Conservation (phyloP, 2,329 filamentous ascomycete genomes). For the Colletotrichum salicis region DNA sequence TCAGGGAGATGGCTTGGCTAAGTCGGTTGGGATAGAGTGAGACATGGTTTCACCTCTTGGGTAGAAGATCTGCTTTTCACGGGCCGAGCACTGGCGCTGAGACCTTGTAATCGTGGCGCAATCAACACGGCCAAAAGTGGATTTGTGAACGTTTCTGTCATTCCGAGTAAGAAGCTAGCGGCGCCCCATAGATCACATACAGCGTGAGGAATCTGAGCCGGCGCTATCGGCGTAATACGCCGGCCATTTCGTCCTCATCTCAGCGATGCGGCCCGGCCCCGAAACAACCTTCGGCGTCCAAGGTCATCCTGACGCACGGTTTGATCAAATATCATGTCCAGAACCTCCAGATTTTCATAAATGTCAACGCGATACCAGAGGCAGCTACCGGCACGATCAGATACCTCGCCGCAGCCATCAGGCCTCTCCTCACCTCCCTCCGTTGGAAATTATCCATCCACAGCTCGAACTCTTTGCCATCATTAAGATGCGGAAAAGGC, state of each 20-base stretch:
- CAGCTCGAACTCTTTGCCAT: not conserved
- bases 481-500: constrained; percentile 48
- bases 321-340: not conserved
- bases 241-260: not conserved
- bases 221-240: no score
- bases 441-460: not conserved
- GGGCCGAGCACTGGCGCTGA: not conserved
- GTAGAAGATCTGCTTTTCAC: not conserved
- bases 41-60: not conserved
- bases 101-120: not conserved
- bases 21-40: not conserved
- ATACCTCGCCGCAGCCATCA: not conserved
- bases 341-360: no score
- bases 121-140: not conserved
- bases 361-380: not conserved
- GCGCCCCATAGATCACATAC: no score
- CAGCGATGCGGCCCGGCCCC: not conserved
- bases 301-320: not conserved
- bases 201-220: no score
- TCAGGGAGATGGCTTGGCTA: not conserved
- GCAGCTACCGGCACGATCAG: not conserved
- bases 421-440: not conserved
- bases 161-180: not conserved
- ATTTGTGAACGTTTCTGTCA: not conserved
- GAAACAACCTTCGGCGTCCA: not conserved